Evolutionary conservation across 139 green algal species (phyloP), one percentile per base, ranked within the genome.

Genomic region (Tetraselmis striata): DNA sequence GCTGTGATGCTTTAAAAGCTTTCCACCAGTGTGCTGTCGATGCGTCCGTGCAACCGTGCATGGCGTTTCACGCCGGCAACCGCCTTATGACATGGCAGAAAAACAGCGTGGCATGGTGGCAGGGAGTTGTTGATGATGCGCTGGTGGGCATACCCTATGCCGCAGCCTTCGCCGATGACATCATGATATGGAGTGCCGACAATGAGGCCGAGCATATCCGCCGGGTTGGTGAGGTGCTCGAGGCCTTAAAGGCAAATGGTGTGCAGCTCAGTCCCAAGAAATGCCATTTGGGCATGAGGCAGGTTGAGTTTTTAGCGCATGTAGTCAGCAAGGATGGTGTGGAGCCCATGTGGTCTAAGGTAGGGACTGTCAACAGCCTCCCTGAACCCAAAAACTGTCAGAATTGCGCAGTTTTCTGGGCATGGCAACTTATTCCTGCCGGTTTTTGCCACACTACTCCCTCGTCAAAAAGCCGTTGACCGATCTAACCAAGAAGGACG

Each of bases 221-320:
- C 2, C 11, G 22, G 25, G 78, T 81, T 26, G 23, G 2, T 29
- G 78, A 31, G 11, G 26, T 23, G 30, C 28, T 81, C 2, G 32
- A 81, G 30, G 30, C 30, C 2, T 5, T 30, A 23, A 75, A 75
- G 27, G 22, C 58, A 24, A 74, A 30, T 1, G 32, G 30, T 67
- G 45, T 67, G 18, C 45, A 67, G 45, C 45, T 67, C 5, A 5
- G 58, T 75, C 31, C 78, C 1, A 30, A 30, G 11, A 81, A 81
- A 24, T 81, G 78, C 78, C 32, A 25, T 31, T 75, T 74, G 74
- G 78, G 27, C 23, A 30, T 26, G 22, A 2, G 29, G 2, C 11
- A 24, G 29, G 30, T 81, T 26, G 32, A 81, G 78, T 81, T 45
- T 30, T 30, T 81, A 2, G 78, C 29, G 11, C 78, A 81, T 25